phyloP scores from a whole-genome alignment of 257 asterid species.

The Galeopsis tetrahit region DNA sequence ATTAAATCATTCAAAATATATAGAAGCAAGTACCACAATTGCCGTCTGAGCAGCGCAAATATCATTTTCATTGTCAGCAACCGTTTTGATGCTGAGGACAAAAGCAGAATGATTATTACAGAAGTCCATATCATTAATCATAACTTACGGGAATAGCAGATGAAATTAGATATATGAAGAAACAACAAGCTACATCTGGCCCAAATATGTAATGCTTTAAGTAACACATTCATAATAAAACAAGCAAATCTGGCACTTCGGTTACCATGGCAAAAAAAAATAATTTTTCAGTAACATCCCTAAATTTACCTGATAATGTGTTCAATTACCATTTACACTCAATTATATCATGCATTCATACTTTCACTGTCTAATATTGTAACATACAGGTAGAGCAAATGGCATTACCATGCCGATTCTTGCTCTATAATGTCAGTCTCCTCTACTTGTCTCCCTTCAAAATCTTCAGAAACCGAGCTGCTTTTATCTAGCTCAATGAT shows the following conservation, averaged over 20 bases:
- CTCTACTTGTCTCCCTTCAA: conserved; percentile 46
- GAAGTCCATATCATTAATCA: conserved; percentile 7
- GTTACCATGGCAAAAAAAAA: not conserved
- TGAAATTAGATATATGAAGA: conserved; percentile 24
- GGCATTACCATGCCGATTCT: conserved; percentile 51
- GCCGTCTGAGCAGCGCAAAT: conserved; percentile 35
- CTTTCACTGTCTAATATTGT: not conserved
- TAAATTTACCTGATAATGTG: not conserved
- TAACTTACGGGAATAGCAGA: not conserved
- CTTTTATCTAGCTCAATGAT: conserved; percentile 42
- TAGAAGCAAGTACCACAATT: conserved; percentile 32
- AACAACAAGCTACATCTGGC: not conserved
- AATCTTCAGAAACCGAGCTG: conserved; percentile 48
- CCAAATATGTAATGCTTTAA: not conserved
- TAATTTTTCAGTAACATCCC: not conserved
- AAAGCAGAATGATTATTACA: conserved; percentile 11
- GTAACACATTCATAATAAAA: conserved; percentile 6
- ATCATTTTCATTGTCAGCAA: conserved; percentile 27
- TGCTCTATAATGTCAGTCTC: conserved; percentile 43
- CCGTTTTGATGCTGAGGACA: conserved; percentile 36
- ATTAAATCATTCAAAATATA: conserved; percentile 24
- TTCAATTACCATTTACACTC: conserved; percentile 6
- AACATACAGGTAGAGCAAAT: conserved; percentile 29
- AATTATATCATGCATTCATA: not conserved
- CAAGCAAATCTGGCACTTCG: not conserved